Evolutionary conservation across 805 yeast genomes (phyloP).

Genomic region (Naumovozyma dairenensis): DNA sequence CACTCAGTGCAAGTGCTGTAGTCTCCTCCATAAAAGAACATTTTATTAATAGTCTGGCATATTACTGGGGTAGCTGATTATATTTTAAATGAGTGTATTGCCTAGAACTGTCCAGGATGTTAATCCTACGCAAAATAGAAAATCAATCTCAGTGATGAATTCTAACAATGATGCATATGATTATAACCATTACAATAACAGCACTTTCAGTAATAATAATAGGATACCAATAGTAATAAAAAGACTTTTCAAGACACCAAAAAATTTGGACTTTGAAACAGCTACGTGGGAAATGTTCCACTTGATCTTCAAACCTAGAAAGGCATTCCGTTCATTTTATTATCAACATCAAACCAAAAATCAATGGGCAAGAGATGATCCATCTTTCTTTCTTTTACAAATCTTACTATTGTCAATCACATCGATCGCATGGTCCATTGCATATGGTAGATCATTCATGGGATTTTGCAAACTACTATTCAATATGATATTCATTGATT

Average conservation of each 20-base stretch:
- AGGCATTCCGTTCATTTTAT: constrained; percentile 72
- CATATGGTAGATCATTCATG: constrained; percentile 52
- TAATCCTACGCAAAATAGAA: constrained; percentile 1
- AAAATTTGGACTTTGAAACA: constrained; percentile 78
- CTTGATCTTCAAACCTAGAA: constrained; percentile 62
- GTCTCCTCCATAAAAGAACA: too few species aligned
- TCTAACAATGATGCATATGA: too few species aligned
- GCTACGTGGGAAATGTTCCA: constrained; percentile 86
- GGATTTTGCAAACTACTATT: constrained; percentile 58
- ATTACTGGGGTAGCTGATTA: too few species aligned
- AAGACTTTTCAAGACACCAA: constrained; percentile 55
- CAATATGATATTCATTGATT: constrained; percentile 81
- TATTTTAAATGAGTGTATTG: constrained; percentile 6
- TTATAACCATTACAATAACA: too few species aligned
- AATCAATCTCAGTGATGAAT: too few species aligned
- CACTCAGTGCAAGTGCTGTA: too few species aligned
- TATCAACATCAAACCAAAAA: constrained; percentile 73
- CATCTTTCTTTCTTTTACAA: constrained; percentile 70
- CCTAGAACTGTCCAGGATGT: constrained; percentile 5
- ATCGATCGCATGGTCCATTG: constrained; percentile 86
- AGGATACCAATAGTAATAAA: constrained; percentile 31
- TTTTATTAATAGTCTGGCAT: too few species aligned
- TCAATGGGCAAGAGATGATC: constrained; percentile 86
- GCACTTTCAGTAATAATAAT: too few species aligned
- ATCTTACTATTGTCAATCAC: constrained; percentile 57